Evolutionary conservation across 73 alveolate genomes (phyloP).

Genomic region (Effrenium voratum): DNA sequence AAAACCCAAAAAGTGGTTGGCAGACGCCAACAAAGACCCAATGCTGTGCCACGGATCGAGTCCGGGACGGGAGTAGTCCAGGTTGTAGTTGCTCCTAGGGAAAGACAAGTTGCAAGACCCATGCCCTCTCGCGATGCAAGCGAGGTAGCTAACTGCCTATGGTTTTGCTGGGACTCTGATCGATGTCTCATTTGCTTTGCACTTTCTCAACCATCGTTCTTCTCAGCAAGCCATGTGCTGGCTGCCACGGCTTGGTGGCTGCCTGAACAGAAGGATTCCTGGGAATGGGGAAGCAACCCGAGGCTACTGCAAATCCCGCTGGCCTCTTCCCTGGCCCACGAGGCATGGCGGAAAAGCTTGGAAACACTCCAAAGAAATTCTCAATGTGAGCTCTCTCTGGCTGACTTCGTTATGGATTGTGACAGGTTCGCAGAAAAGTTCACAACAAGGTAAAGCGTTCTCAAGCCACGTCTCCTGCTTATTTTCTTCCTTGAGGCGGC

Average conservation of each 20-base stretch:
- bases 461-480: too few relatives aligned
- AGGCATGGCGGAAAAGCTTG: constrained; percentile 35
- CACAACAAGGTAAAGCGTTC: too few relatives aligned
- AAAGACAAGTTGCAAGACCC: not conserved
- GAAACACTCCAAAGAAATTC: not conserved
- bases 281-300: not conserved
- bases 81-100: constrained; percentile 64
- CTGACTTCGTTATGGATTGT: not conserved
- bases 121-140: not conserved
- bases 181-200: too few relatives aligned
- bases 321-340: constrained; percentile 81
- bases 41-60: not conserved
- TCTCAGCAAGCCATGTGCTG: not conserved
- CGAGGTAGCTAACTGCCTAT: not conserved
- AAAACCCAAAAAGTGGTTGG: not conserved
- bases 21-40: not conserved
- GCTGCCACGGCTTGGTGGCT: not conserved
- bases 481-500: too few relatives aligned
- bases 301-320: not conserved
- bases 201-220: too few relatives aligned
- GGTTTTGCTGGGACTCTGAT: too few relatives aligned
- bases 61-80: constrained; percentile 61
- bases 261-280: not conserved
- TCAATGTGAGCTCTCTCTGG: not conserved
- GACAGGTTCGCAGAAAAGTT: too few relatives aligned